Base-by-base conservation (phyloP, 495 filamentous ascomycete genomes). In the Aspergillus biplanus region DNA sequence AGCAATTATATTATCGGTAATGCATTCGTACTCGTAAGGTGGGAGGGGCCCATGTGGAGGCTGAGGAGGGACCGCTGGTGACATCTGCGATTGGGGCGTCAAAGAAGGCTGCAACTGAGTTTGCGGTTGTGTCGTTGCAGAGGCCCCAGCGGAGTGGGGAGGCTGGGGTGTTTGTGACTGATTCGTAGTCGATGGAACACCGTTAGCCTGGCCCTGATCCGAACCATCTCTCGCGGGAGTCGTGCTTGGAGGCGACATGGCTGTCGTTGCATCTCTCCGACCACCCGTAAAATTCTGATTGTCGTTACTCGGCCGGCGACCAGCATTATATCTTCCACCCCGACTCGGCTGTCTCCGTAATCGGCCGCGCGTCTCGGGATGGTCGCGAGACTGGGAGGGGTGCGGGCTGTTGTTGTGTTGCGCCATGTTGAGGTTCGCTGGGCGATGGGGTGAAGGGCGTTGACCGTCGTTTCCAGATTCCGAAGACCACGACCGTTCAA, bases 391-490 rank as follows among this genome's bases (percentile, higher is more conserved):
- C 31, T 73, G 71, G 58, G 74, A 74, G 33, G 71, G 63, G 13
- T 71, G 71, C 55, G 67, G 71, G 32, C 66, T 63, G 52, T 80
- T 83, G 56, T 80, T 76, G 50, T 87, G 81, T 67, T 87, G 85
- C 57, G 84, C 87, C 69, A 87, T 80, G 66, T 78, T 76, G 63
- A 87, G 68, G 56, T 83, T 83, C 54, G 84, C 81, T 44, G 87
- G 87, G 42, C 86, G 82, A 77, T 90, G 85, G 56, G 87, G 87
- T 59, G 87, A 89, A 55, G 87, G 86, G 64, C 87, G 80, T 59
- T 73, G 69, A 48, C 74, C 73, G 65, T 87, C 83, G 67, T 85
- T 78, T 46, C 70, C 74, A 42, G 77, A 75, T 57, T 87, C 84
- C 58, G 78, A 73, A 12, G 83, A 81, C 69, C 76, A 85, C 33